A percentile compares a stretch with the other conserved stretches of the same genome.
These are phyloP conservation scores for Tylopilus rubrobrunneus DNA, from an alignment of 768 basidiomycete species.

Conservation along the genomic window DNA sequence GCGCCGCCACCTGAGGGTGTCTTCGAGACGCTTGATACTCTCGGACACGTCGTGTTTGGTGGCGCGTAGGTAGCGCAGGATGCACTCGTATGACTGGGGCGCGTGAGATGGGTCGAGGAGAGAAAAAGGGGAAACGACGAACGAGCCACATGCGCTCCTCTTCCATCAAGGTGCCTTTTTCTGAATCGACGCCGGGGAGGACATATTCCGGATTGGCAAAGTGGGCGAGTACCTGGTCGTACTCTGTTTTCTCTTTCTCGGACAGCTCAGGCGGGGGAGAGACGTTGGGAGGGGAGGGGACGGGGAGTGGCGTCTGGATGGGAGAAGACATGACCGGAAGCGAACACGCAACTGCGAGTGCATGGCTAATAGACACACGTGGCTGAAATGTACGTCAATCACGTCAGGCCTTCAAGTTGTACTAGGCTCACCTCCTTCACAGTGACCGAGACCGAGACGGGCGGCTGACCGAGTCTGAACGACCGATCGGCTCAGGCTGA, in stretches of 20 bases:
- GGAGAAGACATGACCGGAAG: conserved; percentile 7
- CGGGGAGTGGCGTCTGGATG: conserved; percentile 21
- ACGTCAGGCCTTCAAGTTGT: too few relatives aligned
- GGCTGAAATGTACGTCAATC: too few relatives aligned
- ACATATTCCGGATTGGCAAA: conserved; percentile 51
- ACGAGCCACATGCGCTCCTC: conserved; percentile 78
- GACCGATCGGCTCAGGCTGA: too few relatives aligned
- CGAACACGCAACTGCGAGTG: background rate
- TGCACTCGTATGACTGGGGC: conserved; percentile 59
- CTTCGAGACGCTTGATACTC: conserved; percentile 64
- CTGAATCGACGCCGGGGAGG: conserved; percentile 42
- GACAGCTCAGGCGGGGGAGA: conserved; percentile 38
- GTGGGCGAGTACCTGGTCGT: conserved; percentile 53
- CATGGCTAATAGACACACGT: too few relatives aligned
- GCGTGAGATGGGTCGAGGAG: background rate
- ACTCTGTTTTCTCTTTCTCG: conserved; percentile 45
- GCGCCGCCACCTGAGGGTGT: conserved; percentile 74
- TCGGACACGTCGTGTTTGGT: conserved; percentile 64
- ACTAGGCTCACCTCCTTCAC: too few relatives aligned
- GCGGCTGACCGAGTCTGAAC: too few relatives aligned
- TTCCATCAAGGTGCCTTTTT: conserved; percentile 48
- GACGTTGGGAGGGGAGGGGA: conserved; percentile 24
- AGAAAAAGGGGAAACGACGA: conserved; percentile 18
- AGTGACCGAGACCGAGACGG: too few relatives aligned
- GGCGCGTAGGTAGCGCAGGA: conserved; percentile 75